Percentiles rank a stretch among this genome's conserved stretches.
Conservation (phyloP, 169 alveolate genomes). For the Eimeria maxima region DNA sequence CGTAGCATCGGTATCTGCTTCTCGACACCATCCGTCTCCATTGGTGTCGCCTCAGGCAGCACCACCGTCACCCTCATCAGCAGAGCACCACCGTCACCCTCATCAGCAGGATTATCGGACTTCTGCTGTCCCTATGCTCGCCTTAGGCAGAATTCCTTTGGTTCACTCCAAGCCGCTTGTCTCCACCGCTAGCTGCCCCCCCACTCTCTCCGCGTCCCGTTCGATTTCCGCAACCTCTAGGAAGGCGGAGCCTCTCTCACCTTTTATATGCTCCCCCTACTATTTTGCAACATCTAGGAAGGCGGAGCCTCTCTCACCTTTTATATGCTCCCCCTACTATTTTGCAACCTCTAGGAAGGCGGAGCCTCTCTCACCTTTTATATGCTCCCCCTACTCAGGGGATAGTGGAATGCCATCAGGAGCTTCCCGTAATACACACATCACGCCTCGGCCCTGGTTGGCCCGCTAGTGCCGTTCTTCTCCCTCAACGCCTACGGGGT, state of each 20-base stretch:
- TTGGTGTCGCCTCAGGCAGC: background rate
- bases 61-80: background rate
- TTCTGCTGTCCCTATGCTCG: background rate
- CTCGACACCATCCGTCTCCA: background rate
- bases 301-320: background rate
- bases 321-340: too few relatives aligned
- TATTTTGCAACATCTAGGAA: too few relatives aligned
- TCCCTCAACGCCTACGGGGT: too few relatives aligned
- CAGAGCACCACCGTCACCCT: background rate
- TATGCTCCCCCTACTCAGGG: too few relatives aligned
- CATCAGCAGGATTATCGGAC: background rate
- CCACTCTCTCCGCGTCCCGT: background rate
- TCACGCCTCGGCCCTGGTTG: too few relatives aligned
- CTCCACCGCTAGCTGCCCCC: background rate
- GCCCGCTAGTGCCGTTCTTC: too few relatives aligned
- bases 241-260: too few relatives aligned
- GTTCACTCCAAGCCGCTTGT: background rate
- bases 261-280: background rate
- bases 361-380: too few relatives aligned
- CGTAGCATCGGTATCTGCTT: background rate
- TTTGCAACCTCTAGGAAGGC: too few relatives aligned
- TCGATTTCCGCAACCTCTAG: background rate
- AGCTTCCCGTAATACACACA: too few relatives aligned
- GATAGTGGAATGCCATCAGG: too few relatives aligned
- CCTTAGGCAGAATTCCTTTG: background rate